phyloP scores from a whole-genome alignment of 2,329 filamentous ascomycete species.

The Harringtonia aguacate region DNA sequence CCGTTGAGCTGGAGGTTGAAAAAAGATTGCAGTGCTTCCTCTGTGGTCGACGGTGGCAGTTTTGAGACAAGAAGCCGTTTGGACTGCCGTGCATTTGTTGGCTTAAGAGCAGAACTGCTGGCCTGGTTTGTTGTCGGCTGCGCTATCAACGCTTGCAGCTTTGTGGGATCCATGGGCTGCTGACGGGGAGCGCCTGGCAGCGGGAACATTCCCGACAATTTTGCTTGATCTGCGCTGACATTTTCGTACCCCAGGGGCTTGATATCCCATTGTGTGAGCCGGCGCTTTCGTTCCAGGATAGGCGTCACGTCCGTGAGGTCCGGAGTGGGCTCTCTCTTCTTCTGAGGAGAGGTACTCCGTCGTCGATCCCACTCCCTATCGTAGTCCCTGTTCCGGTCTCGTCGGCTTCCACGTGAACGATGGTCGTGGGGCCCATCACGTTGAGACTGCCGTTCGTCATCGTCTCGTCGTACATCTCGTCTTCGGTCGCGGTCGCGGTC shows the following conservation, averaged over 20 bases:
- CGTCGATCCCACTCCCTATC: conserved; percentile 44
- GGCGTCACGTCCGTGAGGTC: conserved; percentile 82
- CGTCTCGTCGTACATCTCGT: conserved; percentile 52
- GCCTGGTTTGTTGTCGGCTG: conserved; percentile 53
- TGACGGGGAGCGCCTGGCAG: conserved; percentile 90
- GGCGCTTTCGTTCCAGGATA: conserved; percentile 75
- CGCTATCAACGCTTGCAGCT: conserved; percentile 91
- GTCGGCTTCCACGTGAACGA: conserved; percentile 43
- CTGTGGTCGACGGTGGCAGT: conserved; percentile 59
- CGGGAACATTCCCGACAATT: conserved; percentile 98
- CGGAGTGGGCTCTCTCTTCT: conserved; percentile 91
- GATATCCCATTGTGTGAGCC: conserved; percentile 98
- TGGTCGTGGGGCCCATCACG: conserved; percentile 20
- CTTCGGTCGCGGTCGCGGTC: conserved; percentile 30
- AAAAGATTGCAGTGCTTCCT: conserved; percentile 69
- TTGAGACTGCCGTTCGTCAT: conserved; percentile 45
- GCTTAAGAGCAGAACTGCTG: conserved; percentile 61
- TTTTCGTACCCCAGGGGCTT: conserved; percentile 97
- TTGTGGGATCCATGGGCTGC: conserved; percentile 88
- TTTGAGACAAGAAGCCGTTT: conserved; percentile 88
- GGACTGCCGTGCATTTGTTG: conserved; percentile 84
- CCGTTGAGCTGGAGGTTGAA: conserved; percentile 97
- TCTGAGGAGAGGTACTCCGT: conserved; percentile 68
- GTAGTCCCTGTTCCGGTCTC: conserved; percentile 18
- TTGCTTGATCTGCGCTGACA: conserved; percentile 95